Evolutionary conservation across 495 filamentous ascomycete genomes (phyloP).

Genomic region (Lichenothelia convexa): DNA sequence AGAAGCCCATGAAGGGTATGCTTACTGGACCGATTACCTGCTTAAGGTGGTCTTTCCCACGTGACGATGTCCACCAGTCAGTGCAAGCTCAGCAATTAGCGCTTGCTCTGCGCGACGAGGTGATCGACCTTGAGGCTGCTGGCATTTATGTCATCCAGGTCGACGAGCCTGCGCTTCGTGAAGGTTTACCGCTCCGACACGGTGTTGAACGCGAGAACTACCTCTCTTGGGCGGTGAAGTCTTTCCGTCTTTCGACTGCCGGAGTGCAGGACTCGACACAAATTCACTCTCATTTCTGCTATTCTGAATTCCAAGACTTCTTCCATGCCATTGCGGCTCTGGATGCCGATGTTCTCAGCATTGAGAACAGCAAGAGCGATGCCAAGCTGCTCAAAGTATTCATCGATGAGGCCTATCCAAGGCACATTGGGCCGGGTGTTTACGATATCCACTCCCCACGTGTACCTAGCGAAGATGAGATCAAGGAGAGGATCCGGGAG

Average conservation of each 20-base stretch:
- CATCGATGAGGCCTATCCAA: constrained; percentile 84
- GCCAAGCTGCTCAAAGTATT: constrained; percentile 98
- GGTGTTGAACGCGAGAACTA: constrained; percentile 88
- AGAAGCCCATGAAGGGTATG: constrained; percentile 99
- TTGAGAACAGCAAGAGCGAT: constrained; percentile 99
- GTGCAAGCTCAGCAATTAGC: constrained; percentile 97
- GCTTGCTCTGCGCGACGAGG: constrained; percentile 94
- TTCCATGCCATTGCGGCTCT: constrained; percentile 98
- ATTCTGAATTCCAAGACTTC: constrained; percentile 99
- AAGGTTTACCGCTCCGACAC: constrained; percentile 89
- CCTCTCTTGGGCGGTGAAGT: constrained; percentile 87
- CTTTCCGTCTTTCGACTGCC: constrained; percentile 84
- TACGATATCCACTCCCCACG: constrained; percentile 99
- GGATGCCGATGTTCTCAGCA: constrained; percentile 92
- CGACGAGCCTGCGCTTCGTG: constrained; percentile 96
- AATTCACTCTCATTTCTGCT: constrained; percentile 99
- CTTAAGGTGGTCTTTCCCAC: constrained; percentile 97
- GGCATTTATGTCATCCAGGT: constrained; percentile 97
- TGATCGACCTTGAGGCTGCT: constrained; percentile 88
- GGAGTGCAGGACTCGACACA: constrained; percentile 87
- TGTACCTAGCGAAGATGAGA: constrained; percentile 86
- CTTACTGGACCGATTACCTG: constrained; percentile 98
- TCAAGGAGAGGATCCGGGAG: constrained; percentile 90
- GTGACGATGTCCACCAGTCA: constrained; percentile 97
- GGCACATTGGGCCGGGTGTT: constrained; percentile 96